Evolutionary conservation across 2,329 filamentous ascomycete species (phyloP).

Genomic region (Fonsecaea multimorphosa): DNA sequence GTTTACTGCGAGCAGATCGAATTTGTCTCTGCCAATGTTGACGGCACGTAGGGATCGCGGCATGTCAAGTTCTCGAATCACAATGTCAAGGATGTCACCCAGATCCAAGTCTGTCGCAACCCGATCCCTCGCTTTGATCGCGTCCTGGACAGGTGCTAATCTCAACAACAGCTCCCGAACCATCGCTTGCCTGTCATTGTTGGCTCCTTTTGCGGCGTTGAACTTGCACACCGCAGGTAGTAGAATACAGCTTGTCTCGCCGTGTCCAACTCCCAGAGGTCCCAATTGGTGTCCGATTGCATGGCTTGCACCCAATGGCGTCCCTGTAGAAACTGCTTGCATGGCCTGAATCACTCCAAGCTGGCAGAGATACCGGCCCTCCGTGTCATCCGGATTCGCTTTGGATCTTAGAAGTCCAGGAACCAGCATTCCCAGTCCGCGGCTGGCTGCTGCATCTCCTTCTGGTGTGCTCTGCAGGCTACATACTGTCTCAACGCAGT

Average conservation of each 20-base stretch:
- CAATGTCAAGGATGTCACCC: slow-evolving; percentile 27
- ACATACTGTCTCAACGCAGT: slow-evolving; percentile 43
- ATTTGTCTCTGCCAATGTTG: slow-evolving; percentile 27
- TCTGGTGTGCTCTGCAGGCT: slow-evolving; percentile 24
- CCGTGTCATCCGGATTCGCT: slow-evolving; percentile 12
- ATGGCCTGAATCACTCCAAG: slow-evolving; percentile 33
- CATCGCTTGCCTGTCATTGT: slow-evolving; percentile 51
- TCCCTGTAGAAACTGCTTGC: slow-evolving; percentile 41
- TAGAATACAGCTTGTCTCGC: slow-evolving; percentile 64
- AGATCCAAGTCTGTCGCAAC: slow-evolving; percentile 29
- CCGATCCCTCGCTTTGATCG: slow-evolving; percentile 2
- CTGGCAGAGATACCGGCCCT: slow-evolving; percentile 3
- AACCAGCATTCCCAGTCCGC: slow-evolving; percentile 39
- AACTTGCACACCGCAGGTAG: slow-evolving; percentile 62
- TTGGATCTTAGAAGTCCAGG: slow-evolving; percentile 37
- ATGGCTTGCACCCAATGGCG: slow-evolving; percentile 55
- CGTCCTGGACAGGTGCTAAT: background rate
- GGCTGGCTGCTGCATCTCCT: slow-evolving; percentile 35
- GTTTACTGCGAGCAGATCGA: slow-evolving; percentile 29
- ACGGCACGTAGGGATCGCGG: slow-evolving; percentile 30
- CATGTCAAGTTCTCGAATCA: slow-evolving; percentile 30
- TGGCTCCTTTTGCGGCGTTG: slow-evolving; percentile 52
- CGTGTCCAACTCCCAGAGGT: slow-evolving; percentile 63
- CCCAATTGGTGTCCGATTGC: slow-evolving; percentile 61
- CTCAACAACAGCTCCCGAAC: slow-evolving; percentile 39